A percentile compares a stretch with the other conserved stretches of the same genome.
Conservation (phyloP, 129 eudicot genomes). For the Flaveria bidentis region DNA sequence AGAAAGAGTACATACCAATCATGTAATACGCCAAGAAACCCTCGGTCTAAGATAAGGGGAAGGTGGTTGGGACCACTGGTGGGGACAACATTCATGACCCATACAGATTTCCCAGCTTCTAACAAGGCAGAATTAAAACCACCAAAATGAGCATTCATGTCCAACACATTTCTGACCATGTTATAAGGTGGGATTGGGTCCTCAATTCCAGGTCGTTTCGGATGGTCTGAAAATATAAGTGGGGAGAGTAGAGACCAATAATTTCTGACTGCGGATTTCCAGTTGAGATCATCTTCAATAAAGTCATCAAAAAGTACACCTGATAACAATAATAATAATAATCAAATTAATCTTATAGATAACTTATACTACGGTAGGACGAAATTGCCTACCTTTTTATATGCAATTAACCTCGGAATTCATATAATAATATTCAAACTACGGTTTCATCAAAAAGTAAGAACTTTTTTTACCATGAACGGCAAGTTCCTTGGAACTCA, state of each 20-base stretch:
- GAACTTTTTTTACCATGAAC: slow-evolving; percentile 51
- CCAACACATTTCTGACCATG: slow-evolving; percentile 93
- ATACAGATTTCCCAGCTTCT: slow-evolving; percentile 84
- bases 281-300: slow-evolving; percentile 64
- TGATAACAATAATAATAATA: slow-evolving; percentile 23
- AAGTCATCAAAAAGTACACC: slow-evolving; percentile 75
- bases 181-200: slow-evolving; percentile 98
- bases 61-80: slow-evolving; percentile 70
- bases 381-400: background rate
- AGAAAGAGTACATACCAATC: slow-evolving; percentile 63
- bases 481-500: slow-evolving; percentile 61
- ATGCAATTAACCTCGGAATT: slow-evolving; percentile 7
- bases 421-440: background rate
- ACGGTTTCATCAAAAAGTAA: background rate
- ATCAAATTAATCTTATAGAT: background rate
- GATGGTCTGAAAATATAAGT: slow-evolving; percentile 92
- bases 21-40: slow-evolving; percentile 85
- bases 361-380: background rate
- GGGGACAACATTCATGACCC: slow-evolving; percentile 99
- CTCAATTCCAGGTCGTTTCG: slow-evolving; percentile 95
- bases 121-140: slow-evolving; percentile 87
- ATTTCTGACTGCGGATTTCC: slow-evolving; percentile 72
- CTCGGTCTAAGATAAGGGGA: slow-evolving; percentile 86
- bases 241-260: slow-evolving; percentile 96
- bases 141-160: slow-evolving; percentile 98